These are phyloP conservation scores for Byssoonygena ceratinophila DNA, from an alignment of 2,329 filamentous ascomycete genomes.

Conservation along the genomic window DNA sequence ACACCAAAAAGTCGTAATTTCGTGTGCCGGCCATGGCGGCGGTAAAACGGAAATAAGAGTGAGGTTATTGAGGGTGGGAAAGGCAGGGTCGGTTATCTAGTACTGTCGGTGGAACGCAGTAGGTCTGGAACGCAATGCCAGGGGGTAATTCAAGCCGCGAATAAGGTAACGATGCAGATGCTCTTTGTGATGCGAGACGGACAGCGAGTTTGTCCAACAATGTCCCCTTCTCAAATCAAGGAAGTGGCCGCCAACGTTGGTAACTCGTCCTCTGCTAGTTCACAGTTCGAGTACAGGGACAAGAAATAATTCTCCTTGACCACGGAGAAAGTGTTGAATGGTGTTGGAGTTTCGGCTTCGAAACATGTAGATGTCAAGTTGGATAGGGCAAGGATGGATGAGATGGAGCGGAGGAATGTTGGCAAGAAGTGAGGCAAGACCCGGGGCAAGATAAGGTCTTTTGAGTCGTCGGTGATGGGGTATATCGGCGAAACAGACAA, in stretches of 20 bases:
- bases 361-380: not conserved
- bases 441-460: not conserved
- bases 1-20: constrained; percentile 98
- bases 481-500: no score
- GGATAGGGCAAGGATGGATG: not conserved
- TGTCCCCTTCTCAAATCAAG: not conserved
- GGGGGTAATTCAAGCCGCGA: not conserved
- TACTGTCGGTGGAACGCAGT: not conserved
- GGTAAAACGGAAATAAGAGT: not conserved
- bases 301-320: not conserved
- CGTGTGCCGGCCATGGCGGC: constrained; percentile 77
- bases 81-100: not conserved
- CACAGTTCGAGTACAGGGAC: not conserved
- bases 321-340: not conserved
- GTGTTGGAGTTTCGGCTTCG: constrained; percentile 6
- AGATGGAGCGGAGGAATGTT: not conserved
- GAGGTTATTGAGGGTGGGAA: not conserved
- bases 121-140: not conserved
- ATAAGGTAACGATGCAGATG: not conserved
- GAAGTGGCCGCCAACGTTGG: not conserved
- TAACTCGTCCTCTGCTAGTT: not conserved
- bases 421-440: not conserved
- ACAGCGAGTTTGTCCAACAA: not conserved
- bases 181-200: not conserved
- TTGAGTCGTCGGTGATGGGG: no score